Percentiles rank a stretch among this genome's conserved stretches.
These are phyloP conservation scores for Hypoxylon fuscum DNA, from an alignment of 495 filamentous ascomycete genomes.

Conservation along the genomic window DNA sequence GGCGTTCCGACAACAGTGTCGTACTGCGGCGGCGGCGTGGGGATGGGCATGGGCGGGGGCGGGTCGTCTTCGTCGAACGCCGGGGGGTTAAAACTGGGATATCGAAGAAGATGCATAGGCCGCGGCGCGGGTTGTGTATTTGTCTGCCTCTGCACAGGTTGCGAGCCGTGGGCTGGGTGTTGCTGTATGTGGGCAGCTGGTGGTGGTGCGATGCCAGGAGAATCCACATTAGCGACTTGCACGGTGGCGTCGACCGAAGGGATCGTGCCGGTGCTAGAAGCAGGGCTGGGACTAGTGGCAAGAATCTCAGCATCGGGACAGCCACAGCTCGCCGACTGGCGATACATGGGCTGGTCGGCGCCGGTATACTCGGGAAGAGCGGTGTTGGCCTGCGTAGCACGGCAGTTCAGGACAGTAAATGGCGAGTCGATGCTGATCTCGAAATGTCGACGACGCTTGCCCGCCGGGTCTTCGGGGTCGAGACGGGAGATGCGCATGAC, in stretches of 20 bases:
- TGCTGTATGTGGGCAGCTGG: slow-evolving; percentile 35
- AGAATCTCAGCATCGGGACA: slow-evolving; percentile 74
- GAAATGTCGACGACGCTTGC: slow-evolving; percentile 88
- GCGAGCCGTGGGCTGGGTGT: slow-evolving; percentile 36
- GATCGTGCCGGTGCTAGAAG: slow-evolving; percentile 47
- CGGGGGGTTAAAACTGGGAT: slow-evolving; percentile 89
- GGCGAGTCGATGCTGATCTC: slow-evolving; percentile 99
- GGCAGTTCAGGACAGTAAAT: slow-evolving; percentile 94
- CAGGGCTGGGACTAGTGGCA: slow-evolving; percentile 46
- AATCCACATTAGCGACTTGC: slow-evolving; percentile 10
- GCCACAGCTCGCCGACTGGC: slow-evolving; percentile 71
- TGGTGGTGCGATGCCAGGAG: slow-evolving; percentile 26
- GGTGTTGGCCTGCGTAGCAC: slow-evolving; percentile 90
- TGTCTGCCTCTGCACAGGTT: slow-evolving; percentile 40
- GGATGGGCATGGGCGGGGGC: slow-evolving; percentile 73
- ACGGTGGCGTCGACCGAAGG: slow-evolving; percentile 21
- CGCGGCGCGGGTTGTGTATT: slow-evolving; percentile 48
- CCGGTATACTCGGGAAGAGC: slow-evolving; percentile 85
- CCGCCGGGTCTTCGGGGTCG: slow-evolving; percentile 78
- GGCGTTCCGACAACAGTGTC: slow-evolving; percentile 82
- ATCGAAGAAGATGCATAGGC: slow-evolving; percentile 90
- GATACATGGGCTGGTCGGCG: slow-evolving; percentile 53
- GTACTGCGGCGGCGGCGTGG: slow-evolving; percentile 91
- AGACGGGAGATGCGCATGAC: slow-evolving; percentile 93
- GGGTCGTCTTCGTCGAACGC: slow-evolving; percentile 88